Evolutionary conservation across 192 early-diverging fungal genomes (phyloP).

Genomic region (Gamsiella multidivaricata): DNA sequence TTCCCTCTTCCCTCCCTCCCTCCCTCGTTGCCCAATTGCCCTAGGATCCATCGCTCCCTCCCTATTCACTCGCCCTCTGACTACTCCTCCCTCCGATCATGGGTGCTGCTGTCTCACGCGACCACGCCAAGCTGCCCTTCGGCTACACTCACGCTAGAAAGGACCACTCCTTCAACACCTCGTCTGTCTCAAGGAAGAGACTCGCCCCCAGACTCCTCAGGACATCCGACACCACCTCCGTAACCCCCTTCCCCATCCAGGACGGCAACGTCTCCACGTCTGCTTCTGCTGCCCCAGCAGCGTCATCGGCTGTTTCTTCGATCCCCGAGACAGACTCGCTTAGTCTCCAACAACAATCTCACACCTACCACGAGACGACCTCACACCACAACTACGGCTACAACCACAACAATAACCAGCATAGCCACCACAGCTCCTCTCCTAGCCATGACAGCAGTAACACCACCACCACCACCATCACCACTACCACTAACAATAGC

Average conservation of each 20-base stretch:
- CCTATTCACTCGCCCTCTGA: too few relatives aligned
- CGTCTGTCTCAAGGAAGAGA: conserved; percentile 30
- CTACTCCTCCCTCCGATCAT: conserved; percentile 37
- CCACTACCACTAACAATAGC: too few relatives aligned
- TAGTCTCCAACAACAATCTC: not conserved
- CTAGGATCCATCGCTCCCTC: too few relatives aligned
- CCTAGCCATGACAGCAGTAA: not conserved
- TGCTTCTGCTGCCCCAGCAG: too few relatives aligned
- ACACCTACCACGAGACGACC: not conserved
- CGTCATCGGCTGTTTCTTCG: too few relatives aligned
- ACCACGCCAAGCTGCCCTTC: conserved; percentile 64
- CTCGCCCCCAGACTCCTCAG: conserved; percentile 36
- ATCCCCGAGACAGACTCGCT: conserved; percentile 13
- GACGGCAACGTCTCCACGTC: conserved; percentile 4
- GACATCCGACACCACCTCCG: conserved; percentile 39
- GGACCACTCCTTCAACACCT: conserved; percentile 42
- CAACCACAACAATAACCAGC: too few relatives aligned
- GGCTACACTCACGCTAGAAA: conserved; percentile 57
- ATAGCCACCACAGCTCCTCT: not conserved
- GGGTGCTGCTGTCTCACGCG: conserved; percentile 59
- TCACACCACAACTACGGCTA: too few relatives aligned
- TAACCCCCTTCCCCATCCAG: conserved; percentile 45
- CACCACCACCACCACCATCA: too few relatives aligned
- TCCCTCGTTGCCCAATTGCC: not conserved
- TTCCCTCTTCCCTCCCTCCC: not conserved